A percentile compares a stretch with the other conserved stretches of the same genome.
Conservation (phyloP, 2,329 filamentous ascomycete genomes). For the Aspergillus sp. region DNA sequence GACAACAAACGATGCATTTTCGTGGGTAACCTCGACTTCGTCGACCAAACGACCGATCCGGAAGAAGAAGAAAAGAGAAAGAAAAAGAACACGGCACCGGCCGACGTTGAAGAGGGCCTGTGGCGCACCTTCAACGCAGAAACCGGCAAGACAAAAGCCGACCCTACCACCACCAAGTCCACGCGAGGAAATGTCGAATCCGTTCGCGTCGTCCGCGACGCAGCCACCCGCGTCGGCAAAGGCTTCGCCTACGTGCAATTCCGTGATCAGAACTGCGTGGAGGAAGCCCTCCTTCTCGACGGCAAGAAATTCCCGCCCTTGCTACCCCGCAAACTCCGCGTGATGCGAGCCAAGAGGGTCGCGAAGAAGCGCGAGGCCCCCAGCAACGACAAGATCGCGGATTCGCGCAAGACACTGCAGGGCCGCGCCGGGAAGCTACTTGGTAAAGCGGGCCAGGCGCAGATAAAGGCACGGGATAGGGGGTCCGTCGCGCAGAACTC, state of each 20-base stretch:
- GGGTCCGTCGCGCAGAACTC: slow-evolving; percentile 24
- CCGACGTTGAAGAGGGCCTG: slow-evolving; percentile 81
- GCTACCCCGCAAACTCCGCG: slow-evolving; percentile 79
- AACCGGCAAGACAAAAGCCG: slow-evolving; percentile 20
- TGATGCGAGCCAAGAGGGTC: slow-evolving; percentile 72
- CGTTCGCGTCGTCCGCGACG: slow-evolving; percentile 83
- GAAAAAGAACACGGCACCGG: slow-evolving; percentile 66
- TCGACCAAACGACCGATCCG: slow-evolving; percentile 76
- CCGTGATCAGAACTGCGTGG: slow-evolving; percentile 77
- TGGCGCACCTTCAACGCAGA: slow-evolving; percentile 36
- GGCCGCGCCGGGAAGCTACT: slow-evolving; percentile 33
- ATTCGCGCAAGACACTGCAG: slow-evolving; percentile 28
- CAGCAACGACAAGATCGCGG: slow-evolving; percentile 13
- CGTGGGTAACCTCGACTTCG: slow-evolving; percentile 90
- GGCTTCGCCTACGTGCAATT: slow-evolving; percentile 98
- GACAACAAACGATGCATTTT: slow-evolving; percentile 91
- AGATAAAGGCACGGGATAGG: slow-evolving; percentile 23
- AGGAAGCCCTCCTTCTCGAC: slow-evolving; percentile 79
- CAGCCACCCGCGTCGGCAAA: slow-evolving; percentile 86
- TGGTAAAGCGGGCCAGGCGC: slow-evolving; percentile 31
- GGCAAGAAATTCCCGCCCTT: slow-evolving; percentile 90
- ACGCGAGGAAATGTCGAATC: slow-evolving; percentile 77
- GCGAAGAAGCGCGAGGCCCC: slow-evolving; percentile 34
- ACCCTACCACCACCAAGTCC: neutral
- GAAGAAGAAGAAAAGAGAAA: slow-evolving; percentile 54